Evolutionary conservation across 192 early-diverging fungal genomes (phyloP).

Genomic region (Gaertneriomyces sp.): DNA sequence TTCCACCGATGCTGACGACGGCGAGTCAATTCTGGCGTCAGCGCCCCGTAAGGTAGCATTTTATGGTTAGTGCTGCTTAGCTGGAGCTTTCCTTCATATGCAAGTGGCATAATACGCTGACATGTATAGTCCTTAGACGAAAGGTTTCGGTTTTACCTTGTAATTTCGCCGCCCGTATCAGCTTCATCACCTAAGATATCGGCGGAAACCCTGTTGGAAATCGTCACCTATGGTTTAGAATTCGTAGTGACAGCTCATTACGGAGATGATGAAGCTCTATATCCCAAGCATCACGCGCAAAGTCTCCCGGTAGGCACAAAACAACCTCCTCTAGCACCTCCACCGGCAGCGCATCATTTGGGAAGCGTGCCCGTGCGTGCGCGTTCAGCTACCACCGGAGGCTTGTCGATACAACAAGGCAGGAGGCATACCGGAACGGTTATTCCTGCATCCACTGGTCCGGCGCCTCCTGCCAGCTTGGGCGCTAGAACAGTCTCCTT

Average conservation of each 20-base stretch:
- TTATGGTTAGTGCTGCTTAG: conserved; percentile 12
- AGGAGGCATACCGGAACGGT: no score
- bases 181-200: conserved; percentile 9
- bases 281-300: background rate
- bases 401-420: no score
- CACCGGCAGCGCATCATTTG: conserved; percentile 17
- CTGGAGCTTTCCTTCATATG: background rate
- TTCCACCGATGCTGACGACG: conserved; percentile 13
- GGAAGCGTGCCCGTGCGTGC: background rate
- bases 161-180: conserved; percentile 10
- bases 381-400: no score
- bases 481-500: no score
- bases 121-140: conserved; percentile 13
- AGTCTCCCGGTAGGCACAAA: background rate
- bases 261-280: conserved; percentile 4
- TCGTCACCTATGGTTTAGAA: conserved; percentile 6
- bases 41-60: conserved; percentile 5
- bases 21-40: conserved; percentile 7
- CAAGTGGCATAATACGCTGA: background rate
- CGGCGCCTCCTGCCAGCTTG: no score
- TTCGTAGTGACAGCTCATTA: background rate
- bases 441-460: no score
- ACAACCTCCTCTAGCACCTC: conserved; percentile 5
- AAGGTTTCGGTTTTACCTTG: conserved; percentile 7
- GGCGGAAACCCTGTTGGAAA: conserved; percentile 5